phyloP scores from a whole-genome alignment of 257 asterid species.

The Fraxinus excelsior region DNA sequence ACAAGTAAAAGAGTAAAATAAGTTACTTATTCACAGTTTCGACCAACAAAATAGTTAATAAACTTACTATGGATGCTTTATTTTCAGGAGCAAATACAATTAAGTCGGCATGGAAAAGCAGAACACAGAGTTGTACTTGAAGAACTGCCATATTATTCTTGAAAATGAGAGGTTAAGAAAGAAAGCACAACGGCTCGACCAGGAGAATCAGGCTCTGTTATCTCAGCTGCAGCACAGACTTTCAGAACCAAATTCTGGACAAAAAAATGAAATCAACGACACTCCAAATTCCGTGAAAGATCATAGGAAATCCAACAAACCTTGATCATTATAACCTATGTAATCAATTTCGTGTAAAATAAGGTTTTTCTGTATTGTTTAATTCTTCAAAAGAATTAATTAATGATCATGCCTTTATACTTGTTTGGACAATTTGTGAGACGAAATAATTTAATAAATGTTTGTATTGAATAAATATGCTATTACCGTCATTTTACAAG shows the following conservation, averaged over 20 bases:
- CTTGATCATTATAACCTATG: constrained; percentile 19
- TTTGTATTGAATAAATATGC: not conserved
- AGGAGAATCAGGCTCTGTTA: constrained; percentile 51
- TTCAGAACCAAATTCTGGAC: constrained; percentile 27
- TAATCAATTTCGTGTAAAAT: not conserved
- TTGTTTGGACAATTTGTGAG: too few relatives aligned
- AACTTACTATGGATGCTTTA: too few relatives aligned
- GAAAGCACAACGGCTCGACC: constrained; percentile 48
- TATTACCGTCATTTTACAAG: too few relatives aligned
- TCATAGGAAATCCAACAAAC: constrained; percentile 29
- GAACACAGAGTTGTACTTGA: constrained; percentile 50
- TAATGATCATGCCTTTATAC: too few relatives aligned
- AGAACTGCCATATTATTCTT: constrained; percentile 48
- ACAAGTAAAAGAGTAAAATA: not conserved
- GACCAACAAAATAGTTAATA: too few relatives aligned
- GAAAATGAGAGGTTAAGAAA: constrained; percentile 55
- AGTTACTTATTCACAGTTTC: too few relatives aligned
- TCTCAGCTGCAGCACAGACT: constrained; percentile 46
- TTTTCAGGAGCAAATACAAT: constrained; percentile 19
- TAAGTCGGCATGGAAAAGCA: constrained; percentile 44
- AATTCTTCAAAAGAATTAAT: not conserved
- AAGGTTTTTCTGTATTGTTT: not conserved
- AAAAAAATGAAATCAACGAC: constrained; percentile 8
- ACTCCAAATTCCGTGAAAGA: constrained; percentile 28
- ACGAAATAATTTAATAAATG: too few relatives aligned